phyloP scores from a whole-genome alignment of 2,329 filamentous ascomycete species.

The Ophiostoma sp. region DNA sequence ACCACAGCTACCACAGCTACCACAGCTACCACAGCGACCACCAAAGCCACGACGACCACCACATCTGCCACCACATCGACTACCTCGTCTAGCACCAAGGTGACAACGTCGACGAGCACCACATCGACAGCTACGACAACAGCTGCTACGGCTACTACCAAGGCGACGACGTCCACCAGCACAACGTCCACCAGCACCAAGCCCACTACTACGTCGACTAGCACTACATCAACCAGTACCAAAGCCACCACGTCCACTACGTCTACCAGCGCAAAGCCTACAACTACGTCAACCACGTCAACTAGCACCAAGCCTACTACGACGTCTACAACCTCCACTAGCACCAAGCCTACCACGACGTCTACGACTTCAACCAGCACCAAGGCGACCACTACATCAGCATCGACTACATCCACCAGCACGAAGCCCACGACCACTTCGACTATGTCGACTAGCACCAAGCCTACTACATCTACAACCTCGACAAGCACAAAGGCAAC shows the following conservation, averaged over 20 bases:
- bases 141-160: not conserved
- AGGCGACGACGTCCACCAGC: not conserved
- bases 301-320: not conserved
- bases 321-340: not conserved
- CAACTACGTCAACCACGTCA: not conserved
- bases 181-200: not conserved
- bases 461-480: not conserved
- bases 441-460: not conserved
- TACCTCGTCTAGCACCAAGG: not conserved
- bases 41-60: not conserved
- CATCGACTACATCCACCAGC: not conserved
- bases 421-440: not conserved
- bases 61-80: not conserved
- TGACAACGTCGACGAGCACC: not conserved
- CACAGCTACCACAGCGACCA: not conserved
- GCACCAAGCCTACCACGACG: not conserved
- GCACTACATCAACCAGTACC: not conserved
- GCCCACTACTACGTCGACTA: not conserved
- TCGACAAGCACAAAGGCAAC: not conserved
- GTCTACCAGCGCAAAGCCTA: not conserved
- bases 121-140: not conserved
- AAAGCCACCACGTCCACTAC: not conserved
- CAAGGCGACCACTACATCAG: not conserved
- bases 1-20: not conserved
- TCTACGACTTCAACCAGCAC: not conserved